Base-by-base conservation (phyloP, 1,284 basidiomycete species). In the Exobasidium rhododendri region DNA sequence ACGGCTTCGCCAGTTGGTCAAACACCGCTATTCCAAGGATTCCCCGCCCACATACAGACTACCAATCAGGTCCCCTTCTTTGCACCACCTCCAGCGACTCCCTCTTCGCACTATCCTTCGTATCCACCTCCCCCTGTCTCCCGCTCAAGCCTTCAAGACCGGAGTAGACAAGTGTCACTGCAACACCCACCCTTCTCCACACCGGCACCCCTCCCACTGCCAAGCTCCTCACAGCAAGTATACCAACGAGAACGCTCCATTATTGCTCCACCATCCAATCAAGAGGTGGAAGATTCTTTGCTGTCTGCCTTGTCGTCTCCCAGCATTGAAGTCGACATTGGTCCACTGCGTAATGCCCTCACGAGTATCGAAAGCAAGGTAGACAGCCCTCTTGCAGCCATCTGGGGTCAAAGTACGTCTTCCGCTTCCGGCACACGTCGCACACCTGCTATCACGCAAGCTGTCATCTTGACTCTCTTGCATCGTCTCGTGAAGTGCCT, bases 381-480 rank as follows among this genome's bases (percentile, higher is more conserved):
- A 22, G 26, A 31, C 17, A 14, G 13, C 17, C 32, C 44, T 22
- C 13, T 50, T 24, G 30, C 45, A n/a, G 51, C 29, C 13, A 24
- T 29, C 24, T 28, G 28, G 44, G 24, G 26, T 14, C 7, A 40
- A 40, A 40, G 17, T 40, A 10, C 35, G 10, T 40, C 35, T 40
- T 17, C 17, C 17, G 35, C 10, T 10, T 17, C 35, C 17, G 7
- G 7, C 7, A 10, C 35, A 40, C 7, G 17, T 40, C 47, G 47
- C 14, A 24, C 14, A 50, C 47, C 47, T 13, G 24, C 14, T 14
- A 45, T 60, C 24, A 53, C 49, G 11, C 54, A 62, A 40, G 55
- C 60, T 20, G 60, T 62, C 26, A 22, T 57, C 20, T 30, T 62
- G 6, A 53, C 60, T 2, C 40, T 62, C 20, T 10, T 62, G 17